Base-by-base conservation (phyloP, 495 filamentous ascomycete species). In the Tuber magnatum region DNA sequence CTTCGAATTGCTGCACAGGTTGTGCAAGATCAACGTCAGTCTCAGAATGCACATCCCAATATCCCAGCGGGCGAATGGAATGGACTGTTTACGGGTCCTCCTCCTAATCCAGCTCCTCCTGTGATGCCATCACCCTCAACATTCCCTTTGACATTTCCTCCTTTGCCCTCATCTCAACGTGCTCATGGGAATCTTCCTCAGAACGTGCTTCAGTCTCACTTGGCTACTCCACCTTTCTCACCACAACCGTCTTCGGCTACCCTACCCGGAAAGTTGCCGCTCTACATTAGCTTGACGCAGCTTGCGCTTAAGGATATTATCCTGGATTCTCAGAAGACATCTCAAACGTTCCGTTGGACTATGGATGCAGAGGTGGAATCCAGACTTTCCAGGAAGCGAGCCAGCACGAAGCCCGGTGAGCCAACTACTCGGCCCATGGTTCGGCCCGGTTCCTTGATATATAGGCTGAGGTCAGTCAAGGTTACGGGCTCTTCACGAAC, bases 391-490 rank as follows among this genome's bases (percentile, higher is more conserved):
- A 81, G 72, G 40, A 81, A 78, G 75, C 76, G 79, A 51, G 35
- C 46, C 7, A 74, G 74, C 3, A 73, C 28, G 46, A 77, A 77
- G n/a, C 80, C 76, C 9, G 77, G 77, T 39, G 80, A 80, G 56
- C 78, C 72, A 16, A 69, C 77, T 16, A 78, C 73, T 28, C 76
- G 80, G 41, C 69, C 75, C 40, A 82, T 77, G 73, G 75, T 82
- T 73, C 40, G 20, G 5, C 70, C 73, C 16, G 80, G 81, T 8
- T 76, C 75, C 24, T 48, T 82, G 16, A 78, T 82, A 35, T 82
- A 80, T 61, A 76, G 80, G 41, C 51, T 82, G 18, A 78, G 81
- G 22, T 80, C 81, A 3, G 75, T 80, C 40, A 76, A 77, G 68
- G 71, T 73, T 78, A 68, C 71, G 43, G 76, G 35, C 40, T 42